Evolutionary conservation across 2,329 filamentous ascomycete genomes (phyloP).

Genomic region (Acrocalymma vagum): DNA sequence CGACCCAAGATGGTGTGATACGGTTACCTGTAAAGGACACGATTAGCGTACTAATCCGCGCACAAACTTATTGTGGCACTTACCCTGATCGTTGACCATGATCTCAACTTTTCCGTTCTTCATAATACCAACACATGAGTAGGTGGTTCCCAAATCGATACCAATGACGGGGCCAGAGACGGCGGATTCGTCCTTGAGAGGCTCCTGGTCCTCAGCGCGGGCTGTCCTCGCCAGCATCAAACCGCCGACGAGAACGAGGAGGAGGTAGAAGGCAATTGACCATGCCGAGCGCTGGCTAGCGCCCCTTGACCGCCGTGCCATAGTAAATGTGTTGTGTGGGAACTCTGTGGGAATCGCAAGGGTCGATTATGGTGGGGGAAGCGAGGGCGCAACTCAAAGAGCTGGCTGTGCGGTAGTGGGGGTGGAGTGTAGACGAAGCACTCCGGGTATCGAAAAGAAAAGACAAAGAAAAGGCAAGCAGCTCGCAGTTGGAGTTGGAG

Average conservation of each 20-base stretch:
- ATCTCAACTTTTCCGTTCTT: constrained; percentile 54
- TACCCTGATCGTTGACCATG: constrained; percentile 54
- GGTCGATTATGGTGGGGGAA: constrained; percentile 26
- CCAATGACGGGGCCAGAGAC: constrained; percentile 63
- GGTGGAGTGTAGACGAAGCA: constrained; percentile 29
- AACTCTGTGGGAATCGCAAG: constrained; percentile 19
- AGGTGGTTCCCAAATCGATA: constrained; percentile 94
- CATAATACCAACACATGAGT: constrained; percentile 87
- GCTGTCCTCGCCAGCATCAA: constrained; percentile 82
- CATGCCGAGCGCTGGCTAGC: constrained; percentile 79
- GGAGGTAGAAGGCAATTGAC: constrained; percentile 91
- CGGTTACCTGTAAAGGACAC: constrained; percentile 46
- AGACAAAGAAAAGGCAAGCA: constrained; percentile 28
- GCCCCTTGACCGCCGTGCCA: constrained; percentile 69
- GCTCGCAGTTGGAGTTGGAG: constrained; percentile 24
- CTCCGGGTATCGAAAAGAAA: constrained; percentile 41
- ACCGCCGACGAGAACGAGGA: constrained; percentile 84
- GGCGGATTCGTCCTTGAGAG: constrained; percentile 68
- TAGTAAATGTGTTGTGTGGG: constrained; percentile 49
- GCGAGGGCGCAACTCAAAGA: constrained; percentile 32
- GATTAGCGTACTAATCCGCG: no score
- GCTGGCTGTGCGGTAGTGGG: constrained; percentile 28
- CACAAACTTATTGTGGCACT: no score
- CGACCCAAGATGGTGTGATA: constrained; percentile 77
- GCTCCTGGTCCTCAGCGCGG: constrained; percentile 75